Evolutionary conservation across 495 filamentous ascomycete species (phyloP).

Genomic region (Achaetomiella virescens): DNA sequence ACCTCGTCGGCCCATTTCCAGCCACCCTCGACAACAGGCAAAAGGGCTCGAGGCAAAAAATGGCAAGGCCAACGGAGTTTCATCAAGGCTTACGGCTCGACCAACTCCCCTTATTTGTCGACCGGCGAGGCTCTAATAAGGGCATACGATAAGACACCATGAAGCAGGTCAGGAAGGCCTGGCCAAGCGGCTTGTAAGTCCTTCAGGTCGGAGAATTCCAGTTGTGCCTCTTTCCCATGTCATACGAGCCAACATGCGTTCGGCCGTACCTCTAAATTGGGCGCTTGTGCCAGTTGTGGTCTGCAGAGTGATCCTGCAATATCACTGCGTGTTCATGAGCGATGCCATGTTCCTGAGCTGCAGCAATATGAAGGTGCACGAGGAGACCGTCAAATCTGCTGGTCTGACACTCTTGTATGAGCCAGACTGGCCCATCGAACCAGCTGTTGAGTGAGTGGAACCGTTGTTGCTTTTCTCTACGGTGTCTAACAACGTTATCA

Average conservation of each 20-base stretch:
- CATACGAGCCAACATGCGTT: background rate
- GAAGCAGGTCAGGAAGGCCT: background rate
- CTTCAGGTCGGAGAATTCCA: background rate
- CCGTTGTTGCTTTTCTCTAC: background rate
- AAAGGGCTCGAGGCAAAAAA: background rate
- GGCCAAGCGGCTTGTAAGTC: background rate
- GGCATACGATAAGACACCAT: background rate
- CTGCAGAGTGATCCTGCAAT: background rate
- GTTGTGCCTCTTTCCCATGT: background rate
- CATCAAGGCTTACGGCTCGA: conserved; percentile 5
- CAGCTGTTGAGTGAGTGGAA: conserved; percentile 30
- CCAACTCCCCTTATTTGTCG: background rate
- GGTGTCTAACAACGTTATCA: conserved; percentile 4
- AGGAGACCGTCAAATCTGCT: conserved; percentile 25
- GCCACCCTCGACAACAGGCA: conserved; percentile 16
- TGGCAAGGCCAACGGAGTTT: conserved; percentile 14
- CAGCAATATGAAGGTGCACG: conserved; percentile 26
- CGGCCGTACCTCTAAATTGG: conserved; percentile 6
- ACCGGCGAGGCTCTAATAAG: conserved; percentile 13
- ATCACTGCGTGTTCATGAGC: background rate
- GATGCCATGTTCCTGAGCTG: conserved; percentile 8
- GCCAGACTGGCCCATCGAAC: conserved; percentile 26
- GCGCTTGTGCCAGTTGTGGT: background rate
- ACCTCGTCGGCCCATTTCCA: conserved; percentile 17
- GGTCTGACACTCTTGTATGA: conserved; percentile 36